A percentile compares a stretch with the other conserved stretches of the same genome.
phyloP scores from a whole-genome alignment of 192 early-diverging fungal genomes.

The Dissophora ornata region DNA sequence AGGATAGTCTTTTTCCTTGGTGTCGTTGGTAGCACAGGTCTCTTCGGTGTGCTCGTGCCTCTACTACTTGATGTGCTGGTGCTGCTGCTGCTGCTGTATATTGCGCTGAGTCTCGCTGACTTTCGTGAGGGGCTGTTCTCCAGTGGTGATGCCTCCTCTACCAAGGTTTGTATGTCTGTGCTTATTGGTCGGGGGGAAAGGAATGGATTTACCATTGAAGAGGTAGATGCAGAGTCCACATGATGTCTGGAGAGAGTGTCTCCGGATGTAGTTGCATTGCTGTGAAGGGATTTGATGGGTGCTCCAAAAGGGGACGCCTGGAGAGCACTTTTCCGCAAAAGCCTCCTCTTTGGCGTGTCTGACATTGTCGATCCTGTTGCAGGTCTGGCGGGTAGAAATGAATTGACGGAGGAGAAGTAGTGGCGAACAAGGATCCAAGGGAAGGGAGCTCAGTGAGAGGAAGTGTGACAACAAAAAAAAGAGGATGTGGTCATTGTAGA shows the following conservation, averaged over 20 bases:
- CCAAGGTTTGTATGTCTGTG: background rate
- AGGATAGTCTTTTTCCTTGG: constrained; percentile 16
- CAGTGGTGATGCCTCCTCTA: background rate
- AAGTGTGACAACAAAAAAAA: too few species aligned
- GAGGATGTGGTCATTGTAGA: too few species aligned
- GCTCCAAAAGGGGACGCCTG: constrained; percentile 48
- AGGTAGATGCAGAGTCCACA: background rate
- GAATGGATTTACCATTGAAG: background rate
- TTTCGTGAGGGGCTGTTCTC: constrained; percentile 13
- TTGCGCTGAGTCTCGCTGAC: constrained; percentile 22
- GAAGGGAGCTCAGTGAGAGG: too few species aligned
- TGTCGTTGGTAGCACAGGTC: constrained; percentile 13
- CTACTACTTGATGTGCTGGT: background rate
- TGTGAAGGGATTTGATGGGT: constrained; percentile 23
- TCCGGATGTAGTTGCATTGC: too few species aligned
- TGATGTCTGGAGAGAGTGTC: too few species aligned
- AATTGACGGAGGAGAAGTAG: too few species aligned
- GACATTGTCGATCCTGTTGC: background rate
- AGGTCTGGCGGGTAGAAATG: too few species aligned
- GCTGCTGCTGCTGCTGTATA: background rate
- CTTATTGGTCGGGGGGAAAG: background rate
- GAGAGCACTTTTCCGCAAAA: constrained; percentile 39
- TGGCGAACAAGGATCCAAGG: too few species aligned
- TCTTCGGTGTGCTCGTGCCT: background rate
- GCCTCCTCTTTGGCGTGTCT: constrained; percentile 36